phyloP scores from a whole-genome alignment of 163 green algal genomes.

The Prototheca cutis region DNA sequence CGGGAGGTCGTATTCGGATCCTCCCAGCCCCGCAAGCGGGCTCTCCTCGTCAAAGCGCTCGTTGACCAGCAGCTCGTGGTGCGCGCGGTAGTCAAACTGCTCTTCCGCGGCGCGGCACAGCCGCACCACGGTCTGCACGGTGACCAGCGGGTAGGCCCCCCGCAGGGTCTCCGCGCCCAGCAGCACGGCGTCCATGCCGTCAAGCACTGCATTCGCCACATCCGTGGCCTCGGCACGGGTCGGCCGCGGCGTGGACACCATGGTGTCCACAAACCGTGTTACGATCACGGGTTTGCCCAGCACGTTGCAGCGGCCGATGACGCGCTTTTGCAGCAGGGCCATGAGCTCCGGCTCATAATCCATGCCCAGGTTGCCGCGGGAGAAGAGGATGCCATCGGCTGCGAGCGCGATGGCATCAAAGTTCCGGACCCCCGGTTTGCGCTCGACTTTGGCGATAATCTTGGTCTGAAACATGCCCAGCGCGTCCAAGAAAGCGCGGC shows the following conservation, averaged over 20 bases:
- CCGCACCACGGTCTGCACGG: conserved; percentile 34
- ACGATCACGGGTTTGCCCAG: conserved; percentile 45
- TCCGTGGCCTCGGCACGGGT: conserved; percentile 83
- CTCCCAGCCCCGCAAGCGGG: background rate
- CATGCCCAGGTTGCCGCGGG: conserved; percentile 78
- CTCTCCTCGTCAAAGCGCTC: conserved; percentile 22
- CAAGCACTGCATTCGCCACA: conserved; percentile 85
- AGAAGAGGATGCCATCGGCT: conserved; percentile 73
- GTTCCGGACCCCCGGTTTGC: conserved; percentile 54
- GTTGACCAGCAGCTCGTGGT: conserved; percentile 25
- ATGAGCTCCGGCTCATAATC: conserved; percentile 56
- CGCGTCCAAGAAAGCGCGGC: conserved; percentile 46
- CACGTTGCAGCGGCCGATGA: conserved; percentile 61
- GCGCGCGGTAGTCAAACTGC: conserved; percentile 49
- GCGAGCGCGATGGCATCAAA: conserved; percentile 66
- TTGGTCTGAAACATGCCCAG: conserved; percentile 61
- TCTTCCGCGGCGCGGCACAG: conserved; percentile 48
- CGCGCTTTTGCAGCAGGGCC: conserved; percentile 73
- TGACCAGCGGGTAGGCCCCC: conserved; percentile 34
- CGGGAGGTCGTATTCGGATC: background rate
- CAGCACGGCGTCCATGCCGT: conserved; percentile 80
- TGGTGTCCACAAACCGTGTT: conserved; percentile 51
- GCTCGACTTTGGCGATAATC: conserved; percentile 85
- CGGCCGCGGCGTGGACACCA: conserved; percentile 47
- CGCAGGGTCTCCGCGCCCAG: conserved; percentile 74